Percentiles rank a stretch among this genome's conserved stretches.
Conservation (phyloP, 495 filamentous ascomycete species). For the Aspergillus carlsbadensis region DNA sequence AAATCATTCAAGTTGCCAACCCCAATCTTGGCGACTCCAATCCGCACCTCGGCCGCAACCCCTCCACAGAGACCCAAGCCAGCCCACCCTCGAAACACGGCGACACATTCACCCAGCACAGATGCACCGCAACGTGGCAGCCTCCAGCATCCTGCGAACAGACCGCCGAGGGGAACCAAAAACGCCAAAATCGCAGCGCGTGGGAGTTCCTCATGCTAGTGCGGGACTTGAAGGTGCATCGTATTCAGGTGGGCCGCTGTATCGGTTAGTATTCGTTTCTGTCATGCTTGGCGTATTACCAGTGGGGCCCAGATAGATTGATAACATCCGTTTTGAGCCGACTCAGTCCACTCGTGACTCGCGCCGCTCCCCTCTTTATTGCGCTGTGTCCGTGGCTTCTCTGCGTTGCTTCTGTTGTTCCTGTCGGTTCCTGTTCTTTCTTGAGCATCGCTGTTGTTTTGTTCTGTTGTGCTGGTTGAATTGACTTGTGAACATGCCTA, state of each 20-base stretch:
- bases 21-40: no score
- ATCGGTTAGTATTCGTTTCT: background rate
- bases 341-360: constrained; percentile 6
- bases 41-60: background rate
- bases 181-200: background rate
- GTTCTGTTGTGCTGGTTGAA: background rate
- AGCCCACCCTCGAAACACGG: background rate
- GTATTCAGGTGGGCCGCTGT: background rate
- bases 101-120: background rate
- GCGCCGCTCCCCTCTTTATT: background rate
- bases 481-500: constrained; percentile 25
- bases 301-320: constrained; percentile 8
- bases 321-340: constrained; percentile 9
- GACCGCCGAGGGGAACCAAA: background rate
- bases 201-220: background rate
- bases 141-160: background rate
- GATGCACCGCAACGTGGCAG: background rate
- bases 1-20: no score
- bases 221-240: background rate
- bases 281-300: background rate
- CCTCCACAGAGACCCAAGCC: background rate
- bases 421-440: no score
- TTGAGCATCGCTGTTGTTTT: background rate
- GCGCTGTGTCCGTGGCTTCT: background rate
- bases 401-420: background rate